Conservation (phyloP, 345 rosid genomes). For the Trapa bicornis region DNA sequence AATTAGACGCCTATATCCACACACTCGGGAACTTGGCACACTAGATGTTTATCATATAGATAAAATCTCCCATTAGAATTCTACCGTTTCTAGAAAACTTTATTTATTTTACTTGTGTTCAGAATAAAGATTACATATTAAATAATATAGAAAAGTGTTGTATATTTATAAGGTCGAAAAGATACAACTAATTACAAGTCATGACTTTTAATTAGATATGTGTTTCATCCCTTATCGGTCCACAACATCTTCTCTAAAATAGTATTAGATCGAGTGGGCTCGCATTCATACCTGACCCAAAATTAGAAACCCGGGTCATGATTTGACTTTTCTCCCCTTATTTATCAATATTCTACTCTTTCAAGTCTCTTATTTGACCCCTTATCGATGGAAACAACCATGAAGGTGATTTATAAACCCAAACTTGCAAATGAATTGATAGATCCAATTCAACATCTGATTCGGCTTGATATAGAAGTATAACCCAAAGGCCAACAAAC, state of each 20-base stretch:
- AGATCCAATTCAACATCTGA: slow-evolving; percentile 65
- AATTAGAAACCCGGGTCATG: too few species aligned
- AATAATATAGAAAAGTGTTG: too few species aligned
- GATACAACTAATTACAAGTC: too few species aligned
- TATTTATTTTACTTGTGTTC: slow-evolving; percentile 74
- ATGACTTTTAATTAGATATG: too few species aligned
- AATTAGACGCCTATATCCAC: not conserved
- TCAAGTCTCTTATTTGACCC: too few species aligned
- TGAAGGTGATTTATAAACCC: not conserved
- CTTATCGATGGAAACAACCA: not conserved
- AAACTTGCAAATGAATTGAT: slow-evolving; percentile 16
- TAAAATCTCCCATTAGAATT: slow-evolving; percentile 7
- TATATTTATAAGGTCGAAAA: slow-evolving; percentile 49
- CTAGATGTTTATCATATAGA: slow-evolving; percentile 10
- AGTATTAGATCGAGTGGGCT: too few species aligned
- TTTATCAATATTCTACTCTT: not conserved
- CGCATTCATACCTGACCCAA: too few species aligned
- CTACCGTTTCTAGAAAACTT: slow-evolving; percentile 58
- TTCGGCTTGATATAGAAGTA: slow-evolving; percentile 65
- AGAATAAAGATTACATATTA: too few species aligned
- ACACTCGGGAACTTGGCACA: not conserved
- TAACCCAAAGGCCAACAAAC: slow-evolving; percentile 40
- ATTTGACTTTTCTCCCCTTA: not conserved
- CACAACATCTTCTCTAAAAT: too few species aligned
- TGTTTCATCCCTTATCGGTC: too few species aligned